Evolutionary conservation across 345 rosid species (phyloP).

Genomic region (Salix dunnii): DNA sequence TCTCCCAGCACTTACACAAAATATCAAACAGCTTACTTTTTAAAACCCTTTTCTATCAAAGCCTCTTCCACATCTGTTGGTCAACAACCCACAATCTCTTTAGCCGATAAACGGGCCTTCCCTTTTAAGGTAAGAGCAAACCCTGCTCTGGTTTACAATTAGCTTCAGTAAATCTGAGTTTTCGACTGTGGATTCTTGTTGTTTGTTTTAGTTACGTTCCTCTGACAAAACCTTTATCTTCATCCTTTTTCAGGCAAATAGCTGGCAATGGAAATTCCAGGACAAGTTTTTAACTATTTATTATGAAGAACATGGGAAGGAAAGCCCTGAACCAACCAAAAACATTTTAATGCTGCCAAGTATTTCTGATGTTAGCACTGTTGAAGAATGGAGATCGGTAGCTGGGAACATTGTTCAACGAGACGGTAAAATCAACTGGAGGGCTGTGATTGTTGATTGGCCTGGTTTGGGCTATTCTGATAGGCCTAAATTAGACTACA

Average conservation of each 20-base stretch:
- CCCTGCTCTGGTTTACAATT: not conserved
- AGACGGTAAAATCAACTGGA: slow-evolving; percentile 52
- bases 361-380: slow-evolving; percentile 94
- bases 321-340: slow-evolving; percentile 47
- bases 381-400: slow-evolving; percentile 90
- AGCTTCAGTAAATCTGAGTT: not conserved
- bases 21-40: slow-evolving; percentile 15
- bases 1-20: slow-evolving; percentile 34
- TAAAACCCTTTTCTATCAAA: slow-evolving; percentile 51
- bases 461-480: slow-evolving; percentile 90
- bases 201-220: no score
- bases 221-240: not conserved
- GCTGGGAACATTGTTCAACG: slow-evolving; percentile 68
- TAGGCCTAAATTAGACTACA: slow-evolving; percentile 75
- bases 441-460: slow-evolving; percentile 87
- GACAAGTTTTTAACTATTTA: slow-evolving; percentile 54
- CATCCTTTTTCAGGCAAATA: slow-evolving; percentile 40
- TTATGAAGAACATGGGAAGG: slow-evolving; percentile 66
- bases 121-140: slow-evolving; percentile 47
- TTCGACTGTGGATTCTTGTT: not conserved
- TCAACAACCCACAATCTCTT: slow-evolving; percentile 35
- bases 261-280: slow-evolving; percentile 76
- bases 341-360: slow-evolving; percentile 82
- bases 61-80: slow-evolving; percentile 58
- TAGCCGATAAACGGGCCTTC: slow-evolving; percentile 32